A percentile compares a stretch with the other conserved stretches of the same genome.
Evolutionary conservation across 441 rosid genomes (phyloP).

Genomic region (Adansonia madagascariensis): DNA sequence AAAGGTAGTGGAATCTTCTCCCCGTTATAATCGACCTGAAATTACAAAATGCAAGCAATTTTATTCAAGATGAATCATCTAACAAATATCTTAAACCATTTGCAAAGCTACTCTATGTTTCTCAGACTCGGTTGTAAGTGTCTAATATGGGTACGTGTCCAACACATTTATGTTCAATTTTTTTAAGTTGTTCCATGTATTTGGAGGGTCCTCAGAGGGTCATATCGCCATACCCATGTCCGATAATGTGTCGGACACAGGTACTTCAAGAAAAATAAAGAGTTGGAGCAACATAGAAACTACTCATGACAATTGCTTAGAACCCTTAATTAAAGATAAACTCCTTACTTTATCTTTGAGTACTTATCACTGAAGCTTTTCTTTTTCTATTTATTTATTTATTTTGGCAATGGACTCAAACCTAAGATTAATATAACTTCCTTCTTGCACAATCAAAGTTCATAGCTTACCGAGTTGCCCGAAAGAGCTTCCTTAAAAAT

Average conservation of each 20-base stretch:
- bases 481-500: constrained; percentile 71
- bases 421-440: background rate
- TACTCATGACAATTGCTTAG: background rate
- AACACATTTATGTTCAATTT: no score
- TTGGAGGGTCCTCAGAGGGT: no score
- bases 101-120: background rate
- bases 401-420: background rate
- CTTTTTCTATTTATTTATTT: background rate
- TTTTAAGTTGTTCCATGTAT: no score
- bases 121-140: no score
- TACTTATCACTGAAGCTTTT: background rate
- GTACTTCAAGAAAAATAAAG: no score
- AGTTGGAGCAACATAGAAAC: background rate
- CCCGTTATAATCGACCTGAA: constrained; percentile 75
- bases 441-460: background rate
- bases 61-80: background rate
- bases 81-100: constrained; percentile 2
- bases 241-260: no score
- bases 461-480: constrained; percentile 63
- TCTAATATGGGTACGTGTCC: no score
- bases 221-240: no score
- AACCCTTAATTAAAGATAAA: background rate
- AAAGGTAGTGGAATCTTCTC: constrained; percentile 72
- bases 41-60: background rate
- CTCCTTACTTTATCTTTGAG: background rate